A percentile compares a stretch with the other conserved stretches of the same genome.
Evolutionary conservation across 495 filamentous ascomycete species (phyloP).

Genomic region (Daldinia decipiens): DNA sequence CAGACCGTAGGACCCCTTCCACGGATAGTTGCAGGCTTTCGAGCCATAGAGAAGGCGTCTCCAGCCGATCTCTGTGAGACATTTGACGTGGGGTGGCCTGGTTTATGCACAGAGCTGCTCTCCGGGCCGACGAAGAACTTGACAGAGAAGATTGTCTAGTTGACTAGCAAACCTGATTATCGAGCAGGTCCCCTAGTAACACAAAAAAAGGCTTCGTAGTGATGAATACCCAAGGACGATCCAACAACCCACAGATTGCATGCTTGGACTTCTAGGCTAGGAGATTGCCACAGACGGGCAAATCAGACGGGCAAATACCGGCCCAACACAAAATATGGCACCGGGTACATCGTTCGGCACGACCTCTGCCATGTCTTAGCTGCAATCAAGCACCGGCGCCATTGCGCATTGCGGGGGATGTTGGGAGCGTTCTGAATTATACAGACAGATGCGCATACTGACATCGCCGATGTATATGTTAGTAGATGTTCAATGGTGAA

Average conservation of each 20-base stretch:
- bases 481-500: neutral
- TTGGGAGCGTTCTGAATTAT: slow-evolving; percentile 8
- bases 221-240: neutral
- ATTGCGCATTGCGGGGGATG: slow-evolving; percentile 36
- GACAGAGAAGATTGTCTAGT: slow-evolving; percentile 10
- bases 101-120: slow-evolving; percentile 31
- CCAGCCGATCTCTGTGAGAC: slow-evolving; percentile 42
- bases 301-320: slow-evolving; percentile 18
- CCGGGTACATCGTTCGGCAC: slow-evolving; percentile 24
- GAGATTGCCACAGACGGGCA: slow-evolving; percentile 6
- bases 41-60: slow-evolving; percentile 40
- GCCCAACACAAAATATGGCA: slow-evolving; percentile 24
- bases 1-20: slow-evolving; percentile 23
- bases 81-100: slow-evolving; percentile 34
- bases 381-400: slow-evolving; percentile 12
- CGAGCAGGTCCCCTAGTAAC: slow-evolving; percentile 23
- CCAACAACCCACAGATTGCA: neutral
- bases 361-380: slow-evolving; percentile 35
- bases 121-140: slow-evolving; percentile 23
- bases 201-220: slow-evolving; percentile 18
- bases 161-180: slow-evolving; percentile 30
- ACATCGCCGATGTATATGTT: neutral
- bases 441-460: neutral
- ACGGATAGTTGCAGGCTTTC: slow-evolving; percentile 38
- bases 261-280: neutral